Percentiles rank a stretch among this genome's conserved stretches.
phyloP scores from a whole-genome alignment of 306 rosid species.

The Aeschynomene evenia region DNA sequence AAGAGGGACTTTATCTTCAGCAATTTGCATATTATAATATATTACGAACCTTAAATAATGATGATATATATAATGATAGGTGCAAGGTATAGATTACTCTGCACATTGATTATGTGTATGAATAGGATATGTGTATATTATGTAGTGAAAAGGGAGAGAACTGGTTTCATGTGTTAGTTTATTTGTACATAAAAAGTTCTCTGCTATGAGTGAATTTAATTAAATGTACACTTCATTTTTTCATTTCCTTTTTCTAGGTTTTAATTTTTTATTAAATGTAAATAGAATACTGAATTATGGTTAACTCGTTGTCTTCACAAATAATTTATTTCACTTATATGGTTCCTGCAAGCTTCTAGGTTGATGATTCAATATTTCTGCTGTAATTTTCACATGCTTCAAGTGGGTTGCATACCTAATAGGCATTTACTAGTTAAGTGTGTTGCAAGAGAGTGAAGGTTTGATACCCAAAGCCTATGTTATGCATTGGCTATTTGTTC shows the following conservation, averaged over 20 bases:
- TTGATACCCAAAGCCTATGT: constrained; percentile 81
- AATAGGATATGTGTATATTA: background rate
- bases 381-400: background rate
- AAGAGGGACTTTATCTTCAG: too few relatives aligned
- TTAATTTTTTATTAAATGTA: background rate
- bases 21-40: too few relatives aligned
- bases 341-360: background rate
- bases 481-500: constrained; percentile 71
- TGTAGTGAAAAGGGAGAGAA: constrained; percentile 58
- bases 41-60: too few relatives aligned
- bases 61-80: too few relatives aligned
- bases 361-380: background rate
- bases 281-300: background rate
- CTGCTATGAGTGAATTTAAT: constrained; percentile 95
- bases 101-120: too few relatives aligned
- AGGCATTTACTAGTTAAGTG: too few relatives aligned
- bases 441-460: constrained; percentile 35
- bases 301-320: background rate
- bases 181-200: constrained; percentile 51
- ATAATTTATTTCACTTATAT: background rate
- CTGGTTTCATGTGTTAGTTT: constrained; percentile 53
- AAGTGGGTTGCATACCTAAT: too few relatives aligned
- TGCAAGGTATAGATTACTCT: too few relatives aligned
- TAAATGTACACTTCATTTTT: constrained; percentile 60
- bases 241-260: constrained; percentile 27